phyloP scores from a whole-genome alignment of 1,284 basidiomycete genomes.

The Marasmius oreades region DNA sequence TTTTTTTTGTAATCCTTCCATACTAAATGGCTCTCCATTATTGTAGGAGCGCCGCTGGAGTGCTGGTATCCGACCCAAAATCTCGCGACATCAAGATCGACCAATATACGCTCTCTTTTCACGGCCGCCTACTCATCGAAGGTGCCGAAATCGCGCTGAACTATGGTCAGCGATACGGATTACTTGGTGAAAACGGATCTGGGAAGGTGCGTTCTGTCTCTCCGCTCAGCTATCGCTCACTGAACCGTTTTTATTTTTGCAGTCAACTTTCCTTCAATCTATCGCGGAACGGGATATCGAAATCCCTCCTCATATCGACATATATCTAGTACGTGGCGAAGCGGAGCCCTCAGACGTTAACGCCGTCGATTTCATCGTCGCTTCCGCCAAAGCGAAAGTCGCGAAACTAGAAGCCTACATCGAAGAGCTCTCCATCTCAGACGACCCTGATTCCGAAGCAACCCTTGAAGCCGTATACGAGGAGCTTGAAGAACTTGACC shows the following conservation, averaged over 20 bases:
- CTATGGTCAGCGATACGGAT: conserved; percentile 94
- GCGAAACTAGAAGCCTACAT: conserved; percentile 94
- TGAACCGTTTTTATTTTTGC: conserved; percentile 7
- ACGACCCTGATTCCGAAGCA: conserved; percentile 79
- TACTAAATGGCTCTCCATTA: conserved; percentile 14
- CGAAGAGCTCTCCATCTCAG: conserved; percentile 89
- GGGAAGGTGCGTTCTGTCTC: conserved; percentile 75
- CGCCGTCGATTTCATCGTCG: conserved; percentile 94
- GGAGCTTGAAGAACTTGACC: conserved; percentile 97
- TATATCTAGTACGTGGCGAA: conserved; percentile 95
- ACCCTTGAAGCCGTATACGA: conserved; percentile 89
- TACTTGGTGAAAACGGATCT: conserved; percentile 95
- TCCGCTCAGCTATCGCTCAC: conserved; percentile 6
- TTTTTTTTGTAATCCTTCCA: no score
- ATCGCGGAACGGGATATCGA: conserved; percentile 92
- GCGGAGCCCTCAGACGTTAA: conserved; percentile 96
- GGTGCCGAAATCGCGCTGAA: conserved; percentile 89
- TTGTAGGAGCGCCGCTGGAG: conserved; percentile 73
- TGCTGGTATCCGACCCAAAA: conserved; percentile 90
- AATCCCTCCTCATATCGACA: conserved; percentile 95
- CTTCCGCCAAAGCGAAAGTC: conserved; percentile 91
- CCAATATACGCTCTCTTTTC: conserved; percentile 94
- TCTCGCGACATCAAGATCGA: conserved; percentile 98
- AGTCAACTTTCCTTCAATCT: conserved; percentile 70
- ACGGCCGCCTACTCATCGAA: conserved; percentile 92